Evolutionary conservation across 257 asterid genomes (phyloP).

Genomic region (Coffea eugenioides): DNA sequence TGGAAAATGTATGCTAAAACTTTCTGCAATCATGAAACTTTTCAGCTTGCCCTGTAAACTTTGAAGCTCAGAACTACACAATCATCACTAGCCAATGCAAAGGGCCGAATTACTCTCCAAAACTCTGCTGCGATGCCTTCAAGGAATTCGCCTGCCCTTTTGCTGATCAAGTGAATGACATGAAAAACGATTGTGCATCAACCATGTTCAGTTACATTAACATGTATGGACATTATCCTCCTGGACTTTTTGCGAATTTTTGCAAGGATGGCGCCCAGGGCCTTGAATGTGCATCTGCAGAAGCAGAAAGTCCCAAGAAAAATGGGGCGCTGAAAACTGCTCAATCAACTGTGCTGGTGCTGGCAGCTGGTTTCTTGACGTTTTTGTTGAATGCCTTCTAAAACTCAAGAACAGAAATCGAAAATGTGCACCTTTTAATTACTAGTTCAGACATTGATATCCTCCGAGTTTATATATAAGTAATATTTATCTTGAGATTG

Average conservation of each 20-base stretch:
- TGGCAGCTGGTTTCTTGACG: constrained; percentile 19
- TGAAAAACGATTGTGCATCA: constrained; percentile 53
- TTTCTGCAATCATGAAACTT: neutral
- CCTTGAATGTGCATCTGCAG: constrained; percentile 36
- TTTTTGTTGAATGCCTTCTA: constrained; percentile 21
- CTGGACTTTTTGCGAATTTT: constrained; percentile 71
- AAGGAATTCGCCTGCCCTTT: constrained; percentile 61
- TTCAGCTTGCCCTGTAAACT: constrained; percentile 66
- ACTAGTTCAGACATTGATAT: neutral
- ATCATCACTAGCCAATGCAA: constrained; percentile 84
- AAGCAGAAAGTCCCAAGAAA: neutral
- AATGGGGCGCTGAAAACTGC: constrained; percentile 14
- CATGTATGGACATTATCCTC: constrained; percentile 77
- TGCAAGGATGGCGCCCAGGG: constrained; percentile 62
- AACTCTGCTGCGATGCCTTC: constrained; percentile 59
- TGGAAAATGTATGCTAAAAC: neutral
- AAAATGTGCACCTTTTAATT: neutral
- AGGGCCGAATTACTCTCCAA: constrained; percentile 66
- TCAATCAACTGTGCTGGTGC: constrained; percentile 13
- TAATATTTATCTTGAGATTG: neutral
- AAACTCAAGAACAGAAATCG: neutral
- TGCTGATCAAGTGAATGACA: constrained; percentile 48
- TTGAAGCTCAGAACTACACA: constrained; percentile 73
- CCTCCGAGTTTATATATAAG: neutral
- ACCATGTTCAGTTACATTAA: constrained; percentile 65